Evolutionary conservation across 2,329 filamentous ascomycete species (phyloP), one percentile per base, ranked within the genome.

Genomic region (Fusarium albidum): DNA sequence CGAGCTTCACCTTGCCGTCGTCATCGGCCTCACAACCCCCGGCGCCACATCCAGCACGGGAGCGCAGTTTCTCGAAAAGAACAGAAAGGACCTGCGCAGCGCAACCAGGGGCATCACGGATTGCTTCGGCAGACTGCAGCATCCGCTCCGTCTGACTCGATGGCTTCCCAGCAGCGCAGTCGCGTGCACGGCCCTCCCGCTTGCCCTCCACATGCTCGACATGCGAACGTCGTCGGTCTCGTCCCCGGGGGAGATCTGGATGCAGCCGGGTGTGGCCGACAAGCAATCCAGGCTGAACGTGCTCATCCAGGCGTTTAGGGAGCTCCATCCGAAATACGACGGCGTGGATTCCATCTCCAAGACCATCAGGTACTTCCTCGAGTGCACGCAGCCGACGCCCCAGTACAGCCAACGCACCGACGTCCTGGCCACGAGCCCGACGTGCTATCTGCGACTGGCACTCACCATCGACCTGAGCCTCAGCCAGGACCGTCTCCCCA

Each of bases 81-180:
- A 62, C 18, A 8, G 58, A 37, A 35, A 41, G 9, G 58, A 62
- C 5, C 15, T 61, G 1, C 43, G 58, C 47, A 61, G 28, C 5
- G 58, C 58, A 1, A 62, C 42, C 0, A 61, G 55, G 13, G 55
- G 50, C 35, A 62, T 61, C 40, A 54, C 58, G 4, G 58, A 61
- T 25, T 61, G 58, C 14, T 46, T 59, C 3, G 49, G 54, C 3
- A n/a, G n/a, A n/a, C n/a, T n/a, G n/a, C 41, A 51, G 27, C 29
- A 62, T 7, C 54, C 55, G 12, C 54, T 49, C 2, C 46, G 52
- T 2, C 13, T 64, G 0, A 48, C 61, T 0, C 49, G 52, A 2
- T 64, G 55, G 57, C 14, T 64, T n/a, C 61, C 61, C 0, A 63
- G 61, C 10, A 64, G 61, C 10, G 61, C 58, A 1, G 61, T 64